These are phyloP conservation scores for Spiromastix sp. DNA, from an alignment of 2,329 filamentous ascomycete species.

Conservation along the genomic window DNA sequence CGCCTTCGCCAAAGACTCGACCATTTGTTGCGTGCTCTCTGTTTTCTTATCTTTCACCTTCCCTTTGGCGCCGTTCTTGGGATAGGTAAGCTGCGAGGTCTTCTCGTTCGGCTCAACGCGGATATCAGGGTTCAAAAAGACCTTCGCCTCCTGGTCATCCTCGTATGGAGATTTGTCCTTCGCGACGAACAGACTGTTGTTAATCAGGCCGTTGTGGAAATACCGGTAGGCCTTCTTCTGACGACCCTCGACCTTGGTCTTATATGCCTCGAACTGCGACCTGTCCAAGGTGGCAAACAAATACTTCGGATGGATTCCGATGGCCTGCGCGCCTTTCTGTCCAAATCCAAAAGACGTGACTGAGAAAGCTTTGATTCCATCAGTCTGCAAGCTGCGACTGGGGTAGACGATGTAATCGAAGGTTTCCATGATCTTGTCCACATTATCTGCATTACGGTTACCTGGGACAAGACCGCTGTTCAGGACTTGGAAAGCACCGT, in stretches of 20 bases:
- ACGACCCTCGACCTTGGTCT: constrained; percentile 75
- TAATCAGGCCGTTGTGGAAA: constrained; percentile 97
- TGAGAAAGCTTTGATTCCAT: constrained; percentile 96
- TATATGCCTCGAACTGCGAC: constrained; percentile 71
- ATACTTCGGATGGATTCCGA: constrained; percentile 94
- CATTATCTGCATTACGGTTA: constrained; percentile 96
- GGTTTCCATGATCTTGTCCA: constrained; percentile 92
- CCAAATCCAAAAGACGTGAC: constrained; percentile 99
- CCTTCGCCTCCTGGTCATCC: constrained; percentile 71
- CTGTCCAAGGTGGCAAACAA: constrained; percentile 90
- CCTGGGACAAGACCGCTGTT: constrained; percentile 90
- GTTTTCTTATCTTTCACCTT: constrained; percentile 38
- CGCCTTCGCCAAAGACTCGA: constrained; percentile 65
- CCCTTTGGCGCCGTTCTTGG: constrained; percentile 58
- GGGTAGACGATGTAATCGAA: constrained; percentile 98
- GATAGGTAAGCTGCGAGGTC: constrained; percentile 65
- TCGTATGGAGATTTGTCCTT: constrained; percentile 87
- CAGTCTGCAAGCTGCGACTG: constrained; percentile 88
- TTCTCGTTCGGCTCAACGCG: constrained; percentile 82
- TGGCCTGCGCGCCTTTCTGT: constrained; percentile 95
- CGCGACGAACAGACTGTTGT: constrained; percentile 94
- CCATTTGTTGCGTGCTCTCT: constrained; percentile 60
- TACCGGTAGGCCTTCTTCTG: constrained; percentile 99
- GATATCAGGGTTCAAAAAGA: constrained; percentile 89
- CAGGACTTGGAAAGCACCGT: constrained; percentile 90